Percentiles rank a stretch among this genome's conserved stretches.
Evolutionary conservation across 306 rosid genomes (phyloP).

Genomic region (Casuarina equisetifolia): DNA sequence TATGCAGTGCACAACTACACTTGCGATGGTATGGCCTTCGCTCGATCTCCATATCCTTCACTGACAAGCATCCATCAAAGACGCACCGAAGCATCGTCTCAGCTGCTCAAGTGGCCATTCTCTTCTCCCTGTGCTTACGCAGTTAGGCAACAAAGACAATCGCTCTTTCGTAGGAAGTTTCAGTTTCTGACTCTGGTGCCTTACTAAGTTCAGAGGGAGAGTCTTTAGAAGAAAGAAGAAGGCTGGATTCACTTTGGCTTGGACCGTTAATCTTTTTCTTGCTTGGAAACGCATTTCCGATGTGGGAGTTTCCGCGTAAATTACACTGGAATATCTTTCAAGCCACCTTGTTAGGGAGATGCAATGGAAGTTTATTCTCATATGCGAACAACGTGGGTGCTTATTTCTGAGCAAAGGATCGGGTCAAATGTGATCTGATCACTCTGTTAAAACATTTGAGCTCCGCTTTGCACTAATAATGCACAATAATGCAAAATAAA

Average conservation of each 20-base stretch:
- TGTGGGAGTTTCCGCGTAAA: too few species aligned
- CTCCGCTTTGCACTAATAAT: too few species aligned
- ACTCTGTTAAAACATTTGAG: too few species aligned
- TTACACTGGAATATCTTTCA: too few species aligned
- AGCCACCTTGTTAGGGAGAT: too few species aligned
- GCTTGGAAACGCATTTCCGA: too few species aligned
- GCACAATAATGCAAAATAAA: too few species aligned
- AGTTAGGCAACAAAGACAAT: background rate
- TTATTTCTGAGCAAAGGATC: too few species aligned
- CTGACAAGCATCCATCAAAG: conserved; percentile 56
- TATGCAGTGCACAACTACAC: conserved; percentile 73
- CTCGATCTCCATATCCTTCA: conserved; percentile 50
- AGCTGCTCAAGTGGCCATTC: conserved; percentile 32
- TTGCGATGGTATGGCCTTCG: conserved; percentile 82
- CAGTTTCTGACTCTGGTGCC: background rate
- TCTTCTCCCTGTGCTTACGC: background rate
- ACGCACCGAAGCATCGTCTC: conserved; percentile 43
- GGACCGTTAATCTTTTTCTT: too few species aligned
- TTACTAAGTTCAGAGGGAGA: background rate
- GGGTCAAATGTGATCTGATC: too few species aligned
- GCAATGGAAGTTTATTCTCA: too few species aligned
- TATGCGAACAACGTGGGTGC: too few species aligned
- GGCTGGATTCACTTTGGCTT: background rate
- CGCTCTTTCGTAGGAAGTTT: background rate
- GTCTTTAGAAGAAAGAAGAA: background rate